Evolutionary conservation across 148 eudicot genomes (phyloP), one percentile per base, ranked within the genome.

Genomic region (Euryodendron excelsum): DNA sequence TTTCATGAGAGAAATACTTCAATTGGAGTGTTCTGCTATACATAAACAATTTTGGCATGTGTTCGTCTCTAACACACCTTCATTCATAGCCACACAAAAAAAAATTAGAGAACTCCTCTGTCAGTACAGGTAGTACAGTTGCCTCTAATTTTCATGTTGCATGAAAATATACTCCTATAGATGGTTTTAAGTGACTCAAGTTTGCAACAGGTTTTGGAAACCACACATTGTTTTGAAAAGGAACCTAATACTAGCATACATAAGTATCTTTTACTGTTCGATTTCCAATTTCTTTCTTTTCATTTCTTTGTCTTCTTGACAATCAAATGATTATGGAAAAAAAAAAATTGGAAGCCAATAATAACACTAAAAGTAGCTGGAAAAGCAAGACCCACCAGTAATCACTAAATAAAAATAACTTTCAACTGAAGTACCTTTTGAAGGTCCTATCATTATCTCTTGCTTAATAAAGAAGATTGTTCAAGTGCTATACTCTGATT

Each of bases 401-500:
- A 39, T 74, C 34, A 48, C 36, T 44, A 47, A 6, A 27, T 4
- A 45, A 20, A 58, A 23, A 69, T 41, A 61, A 48, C 17, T 41
- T 56, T 14, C 21, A 72, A 72, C 37, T 63, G 70, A 77, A 71
- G 83, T 71, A 62, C 52, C 83, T 70, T 81, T 63, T 17, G 20
- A 61, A 71, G 15, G 52, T 34, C 77, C 74, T 62, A 44, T 64
- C 44, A 58, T 60, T 45, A 31, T 80, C 70, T 13, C 73, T 71
- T 74, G 47, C 76, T 45, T 78, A 60, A n/a, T 71, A 78, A 56
- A 78, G 69, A 10, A 44, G 76, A 72, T 48, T 31, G 50, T 72
- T 73, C 44, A 50, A 47, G 81, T 62, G 70, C 77, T 73, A 36
- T 62, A 72, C 72, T 62, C 72, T 72, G 77, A 72, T 79, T 79